A percentile compares a stretch with the other conserved stretches of the same genome.
Evolutionary conservation across 257 asterid genomes (phyloP).

Genomic region (Nicotiana undulata): DNA sequence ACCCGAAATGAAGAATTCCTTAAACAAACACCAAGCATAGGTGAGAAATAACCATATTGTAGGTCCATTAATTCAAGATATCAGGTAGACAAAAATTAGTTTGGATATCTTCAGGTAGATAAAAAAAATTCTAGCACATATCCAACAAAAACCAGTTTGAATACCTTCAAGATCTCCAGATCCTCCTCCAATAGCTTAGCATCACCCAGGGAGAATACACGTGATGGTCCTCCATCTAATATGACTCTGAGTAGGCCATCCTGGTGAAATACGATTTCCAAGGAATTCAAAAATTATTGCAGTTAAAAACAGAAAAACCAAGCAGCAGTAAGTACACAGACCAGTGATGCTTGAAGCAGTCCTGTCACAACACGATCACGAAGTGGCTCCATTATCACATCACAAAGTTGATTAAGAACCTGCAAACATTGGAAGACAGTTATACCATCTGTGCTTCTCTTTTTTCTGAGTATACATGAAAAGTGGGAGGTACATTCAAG

Average conservation of each 20-base stretch:
- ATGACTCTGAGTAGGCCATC: constrained; percentile 83
- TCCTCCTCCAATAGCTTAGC: constrained; percentile 87
- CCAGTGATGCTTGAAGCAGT: constrained; percentile 96
- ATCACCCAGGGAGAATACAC: constrained; percentile 62
- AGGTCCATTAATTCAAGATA: not conserved
- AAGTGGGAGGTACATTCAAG: not conserved
- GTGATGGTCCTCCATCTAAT: constrained; percentile 88
- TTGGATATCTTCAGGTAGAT: not conserved
- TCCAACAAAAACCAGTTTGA: not conserved
- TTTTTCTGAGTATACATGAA: not conserved
- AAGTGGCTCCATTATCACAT: constrained; percentile 78
- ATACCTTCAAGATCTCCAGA: constrained; percentile 82
- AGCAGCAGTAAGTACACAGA: constrained; percentile 13
- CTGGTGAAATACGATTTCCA: constrained; percentile 32
- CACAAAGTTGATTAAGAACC: constrained; percentile 91
- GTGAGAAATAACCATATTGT: not conserved
- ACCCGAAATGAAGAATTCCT: constrained; percentile 96
- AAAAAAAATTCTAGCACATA: not conserved
- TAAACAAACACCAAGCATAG: not conserved
- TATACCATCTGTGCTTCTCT: not conserved
- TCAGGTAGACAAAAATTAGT: not conserved
- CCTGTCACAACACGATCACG: constrained; percentile 96
- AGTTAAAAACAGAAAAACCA: not conserved
- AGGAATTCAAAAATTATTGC: not conserved
- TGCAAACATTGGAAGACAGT: constrained; percentile 22